Evolutionary conservation across 2,329 filamentous ascomycete species (phyloP), one percentile per base, ranked within the genome.

Genomic region (Ampelomyces quisqualis): DNA sequence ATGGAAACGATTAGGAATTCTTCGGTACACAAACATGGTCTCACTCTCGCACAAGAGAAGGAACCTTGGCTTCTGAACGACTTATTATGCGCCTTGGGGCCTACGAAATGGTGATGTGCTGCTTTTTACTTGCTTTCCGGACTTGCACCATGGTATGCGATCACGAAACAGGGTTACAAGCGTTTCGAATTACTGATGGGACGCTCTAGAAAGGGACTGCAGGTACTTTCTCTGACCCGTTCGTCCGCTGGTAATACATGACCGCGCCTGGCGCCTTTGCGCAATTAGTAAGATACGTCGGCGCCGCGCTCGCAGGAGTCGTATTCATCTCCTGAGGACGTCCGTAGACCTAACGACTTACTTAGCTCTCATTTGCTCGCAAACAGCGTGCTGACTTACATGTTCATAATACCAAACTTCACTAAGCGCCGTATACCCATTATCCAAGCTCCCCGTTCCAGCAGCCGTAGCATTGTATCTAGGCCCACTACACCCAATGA

Each of bases 351-450:
- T 68, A 11, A 8, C 10, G 8, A 1, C 7, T n/a, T 31, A 8
- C 10, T 46, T 17, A 50, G 38, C 13, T 20, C 22, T 3, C 1
- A 29, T 19, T 7, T 7, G 5, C 7, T 19, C 3, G 29, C 2
- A 0, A 27, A 36, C 20, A 1, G 5, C 26, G 4, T 2, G 21
- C 4, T 13, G 22, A 39, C 45, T 55, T 37, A 79, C 77, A 62
- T 84, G 76, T 62, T 78, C 74, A 56, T 84, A 85, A 58, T 85
- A 86, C 81, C 81, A 86, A 9, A 82, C 72, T 72, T 86, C 82
- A 43, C 62, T 75, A 33, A 86, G 51, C 21, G 76, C 70, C 1
- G 80, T 85, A 47, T 69, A 68, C 2, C 82, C 81, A 40, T 70
- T 75, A 53, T 85, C 82, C 2, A 57, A 55, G 2, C 73, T 76